Evolutionary conservation across 768 basidiomycete genomes (phyloP), one percentile per base, ranked within the genome.

Genomic region (Hortiboletus campestris): DNA sequence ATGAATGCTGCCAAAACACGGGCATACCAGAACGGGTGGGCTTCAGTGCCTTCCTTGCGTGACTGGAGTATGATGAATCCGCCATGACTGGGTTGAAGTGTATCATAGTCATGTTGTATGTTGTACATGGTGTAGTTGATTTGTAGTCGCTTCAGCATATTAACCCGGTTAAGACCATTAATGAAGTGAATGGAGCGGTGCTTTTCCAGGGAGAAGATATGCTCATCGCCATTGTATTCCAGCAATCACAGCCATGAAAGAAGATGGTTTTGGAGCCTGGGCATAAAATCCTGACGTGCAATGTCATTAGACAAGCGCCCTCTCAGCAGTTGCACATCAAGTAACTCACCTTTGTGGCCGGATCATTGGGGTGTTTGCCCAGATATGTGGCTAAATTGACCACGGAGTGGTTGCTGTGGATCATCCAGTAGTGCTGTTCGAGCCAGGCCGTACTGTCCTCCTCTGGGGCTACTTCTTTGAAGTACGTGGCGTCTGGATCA

Each of bases 1-100:
- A 70, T 63, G 52, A 58, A 68, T 1, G 70, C 60, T 4, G 61
- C 56, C 6, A 59, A n/a, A 2, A 66, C 55, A 6, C 52, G 53
- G 4, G 67, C 68, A 53, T 71, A 69, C 61, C 62, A 63, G 39
- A 56, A 67, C 0, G 56, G 59, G 41, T 67, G 60, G 0, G 52
- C 49, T 28, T 53, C 20, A 6, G 47, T 8, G 0, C 41, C 46
- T 6, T 67, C 59, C 43, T 64, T 60, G 0, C 35, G 17, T 4
- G 65, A 58, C 13, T 53, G 56, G 2, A 59, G 39, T 66, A 71
- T 70, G 11, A 71, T 40, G 13, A 59, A 45, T 13, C 49, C 51
- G 13, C 71, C 56, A 6, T 49, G 57, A 5, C 60, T 42, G 0
- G 62, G 63, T 2, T 9, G 12, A 19, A 50, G 29, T 22, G 55